These are phyloP conservation scores for Lotus japonicus DNA, from an alignment of 306 rosid species.

Conservation along the genomic window DNA sequence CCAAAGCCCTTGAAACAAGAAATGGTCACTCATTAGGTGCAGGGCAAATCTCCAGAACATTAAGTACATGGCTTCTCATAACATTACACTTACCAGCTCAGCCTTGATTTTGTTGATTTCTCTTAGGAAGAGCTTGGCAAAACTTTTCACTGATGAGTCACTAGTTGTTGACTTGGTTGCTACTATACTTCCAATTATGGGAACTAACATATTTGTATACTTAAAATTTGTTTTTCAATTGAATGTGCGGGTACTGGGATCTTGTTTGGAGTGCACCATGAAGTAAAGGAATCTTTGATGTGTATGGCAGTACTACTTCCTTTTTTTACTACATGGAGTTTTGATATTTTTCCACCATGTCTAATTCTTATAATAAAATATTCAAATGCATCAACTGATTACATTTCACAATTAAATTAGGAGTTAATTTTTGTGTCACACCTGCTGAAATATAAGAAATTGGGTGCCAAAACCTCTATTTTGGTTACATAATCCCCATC, in stretches of 20 bases:
- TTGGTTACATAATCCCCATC: too few relatives aligned
- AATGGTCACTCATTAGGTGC: too few relatives aligned
- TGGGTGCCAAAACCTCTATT: constrained; percentile 3
- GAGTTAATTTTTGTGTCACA: constrained; percentile 1
- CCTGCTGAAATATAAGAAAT: background rate
- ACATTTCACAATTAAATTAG: background rate
- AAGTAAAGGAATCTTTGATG: constrained; percentile 77
- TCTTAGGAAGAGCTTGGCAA: too few relatives aligned
- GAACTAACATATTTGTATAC: too few relatives aligned
- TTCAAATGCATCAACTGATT: background rate
- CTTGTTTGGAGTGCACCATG: constrained; percentile 92
- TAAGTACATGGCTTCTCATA: too few relatives aligned
- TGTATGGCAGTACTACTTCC: constrained; percentile 48
- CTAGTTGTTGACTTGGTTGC: too few relatives aligned
- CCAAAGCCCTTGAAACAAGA: too few relatives aligned
- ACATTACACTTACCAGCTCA: too few relatives aligned
- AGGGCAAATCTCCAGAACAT: too few relatives aligned
- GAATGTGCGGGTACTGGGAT: constrained; percentile 89
- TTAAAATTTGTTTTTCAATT: constrained; percentile 3
- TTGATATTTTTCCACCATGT: background rate
- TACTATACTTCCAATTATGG: too few relatives aligned
- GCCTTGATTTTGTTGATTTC: too few relatives aligned
- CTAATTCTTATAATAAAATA: constrained; percentile 11
- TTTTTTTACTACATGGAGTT: background rate
- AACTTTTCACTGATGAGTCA: too few relatives aligned